phyloP scores from a whole-genome alignment of 2,329 filamentous ascomycete genomes.

The Paracorniculantispora psalliotae region DNA sequence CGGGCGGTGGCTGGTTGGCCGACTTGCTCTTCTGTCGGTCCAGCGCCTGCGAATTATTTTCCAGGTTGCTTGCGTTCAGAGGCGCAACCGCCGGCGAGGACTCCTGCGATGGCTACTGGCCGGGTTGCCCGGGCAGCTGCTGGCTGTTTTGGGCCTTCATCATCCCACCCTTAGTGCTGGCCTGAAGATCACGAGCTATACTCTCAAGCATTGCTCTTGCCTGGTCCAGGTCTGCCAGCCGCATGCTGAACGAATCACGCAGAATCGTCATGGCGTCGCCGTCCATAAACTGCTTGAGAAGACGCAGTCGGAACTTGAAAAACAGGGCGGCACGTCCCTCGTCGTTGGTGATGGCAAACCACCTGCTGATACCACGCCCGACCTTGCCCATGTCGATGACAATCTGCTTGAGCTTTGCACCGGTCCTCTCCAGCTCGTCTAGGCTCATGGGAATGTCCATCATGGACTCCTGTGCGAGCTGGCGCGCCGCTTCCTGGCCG shows the following conservation, averaged over 20 bases:
- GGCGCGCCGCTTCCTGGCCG: constrained; percentile 36
- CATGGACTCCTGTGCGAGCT: constrained; percentile 35
- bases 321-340: constrained; percentile 47
- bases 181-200: constrained; percentile 45
- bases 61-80: constrained; percentile 44
- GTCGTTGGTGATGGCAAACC: constrained; percentile 45
- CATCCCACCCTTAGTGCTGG: constrained; percentile 25
- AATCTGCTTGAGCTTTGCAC: constrained; percentile 37
- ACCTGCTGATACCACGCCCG: constrained; percentile 39
- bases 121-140: constrained; percentile 24
- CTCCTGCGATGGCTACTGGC: constrained; percentile 26
- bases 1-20: constrained; percentile 44
- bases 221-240: constrained; percentile 45
- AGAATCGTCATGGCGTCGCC: constrained; percentile 40
- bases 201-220: constrained; percentile 43
- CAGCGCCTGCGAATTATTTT: constrained; percentile 46
- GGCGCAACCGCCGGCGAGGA: constrained; percentile 26
- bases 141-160: constrained; percentile 20
- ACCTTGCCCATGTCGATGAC: constrained; percentile 40
- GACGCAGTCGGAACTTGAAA: constrained; percentile 49
- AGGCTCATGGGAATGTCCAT: constrained; percentile 43
- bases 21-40: constrained; percentile 42
- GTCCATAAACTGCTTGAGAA: constrained; percentile 50
- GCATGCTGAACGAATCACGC: constrained; percentile 48
- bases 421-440: constrained; percentile 40